Conservation (phyloP, 257 asterid species). For the Pogostemon cablin region DNA sequence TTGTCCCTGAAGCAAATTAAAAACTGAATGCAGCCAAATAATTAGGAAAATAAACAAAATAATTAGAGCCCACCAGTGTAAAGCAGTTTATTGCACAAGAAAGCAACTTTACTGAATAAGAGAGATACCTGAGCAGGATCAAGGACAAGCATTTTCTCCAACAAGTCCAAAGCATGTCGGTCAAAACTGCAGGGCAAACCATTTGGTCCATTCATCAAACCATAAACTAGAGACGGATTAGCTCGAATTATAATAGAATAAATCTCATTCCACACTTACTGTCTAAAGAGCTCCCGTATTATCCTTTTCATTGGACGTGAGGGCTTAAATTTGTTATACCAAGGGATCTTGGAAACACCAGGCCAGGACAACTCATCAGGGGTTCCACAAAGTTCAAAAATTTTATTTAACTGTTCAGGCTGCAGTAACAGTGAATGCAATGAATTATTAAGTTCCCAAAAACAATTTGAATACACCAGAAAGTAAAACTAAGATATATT, state of each 20-base stretch:
- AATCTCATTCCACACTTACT: constrained; percentile 57
- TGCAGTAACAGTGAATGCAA: constrained; percentile 36
- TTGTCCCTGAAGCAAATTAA: constrained; percentile 15
- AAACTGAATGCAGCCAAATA: neutral
- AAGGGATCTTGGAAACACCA: constrained; percentile 92
- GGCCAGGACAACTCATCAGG: constrained; percentile 98
- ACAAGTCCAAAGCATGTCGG: constrained; percentile 82
- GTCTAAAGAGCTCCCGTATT: constrained; percentile 78
- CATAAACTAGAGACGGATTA: constrained; percentile 22
- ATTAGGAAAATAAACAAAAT: neutral
- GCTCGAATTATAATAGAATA: constrained; percentile 4
- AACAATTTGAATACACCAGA: constrained; percentile 21
- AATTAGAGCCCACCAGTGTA: neutral
- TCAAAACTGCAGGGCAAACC: constrained; percentile 66
- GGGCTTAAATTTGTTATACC: constrained; percentile 97
- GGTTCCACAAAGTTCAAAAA: constrained; percentile 95
- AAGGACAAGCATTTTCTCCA: constrained; percentile 90
- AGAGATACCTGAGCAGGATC: constrained; percentile 92
- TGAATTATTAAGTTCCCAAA: neutral
- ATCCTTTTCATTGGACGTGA: constrained; percentile 82
- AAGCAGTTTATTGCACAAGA: neutral
- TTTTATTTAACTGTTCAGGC: constrained; percentile 94
- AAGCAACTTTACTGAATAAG: constrained; percentile 25
- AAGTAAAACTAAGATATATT: constrained; percentile 14
- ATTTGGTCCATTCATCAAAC: constrained; percentile 28